Evolutionary conservation across 2,329 filamentous ascomycete species (phyloP).

Genomic region (Rhinocladiella similis): DNA sequence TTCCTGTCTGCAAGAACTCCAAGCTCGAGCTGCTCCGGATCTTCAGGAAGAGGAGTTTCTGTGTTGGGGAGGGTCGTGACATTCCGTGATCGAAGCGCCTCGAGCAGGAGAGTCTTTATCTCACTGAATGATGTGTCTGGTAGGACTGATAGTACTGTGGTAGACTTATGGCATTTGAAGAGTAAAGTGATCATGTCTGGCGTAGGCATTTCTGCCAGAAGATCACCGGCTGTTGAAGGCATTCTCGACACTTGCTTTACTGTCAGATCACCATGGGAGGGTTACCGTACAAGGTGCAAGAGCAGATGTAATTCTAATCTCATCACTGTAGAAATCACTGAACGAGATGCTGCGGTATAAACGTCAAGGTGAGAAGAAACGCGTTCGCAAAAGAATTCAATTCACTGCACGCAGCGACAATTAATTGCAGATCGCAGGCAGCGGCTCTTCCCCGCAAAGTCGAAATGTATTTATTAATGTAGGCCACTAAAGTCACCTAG

Average conservation of each 20-base stretch:
- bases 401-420: no score
- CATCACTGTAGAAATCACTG: background rate
- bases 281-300: no score
- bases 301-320: no score
- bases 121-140: constrained; percentile 51
- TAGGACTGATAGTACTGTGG: constrained; percentile 67
- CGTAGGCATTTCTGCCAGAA: constrained; percentile 22
- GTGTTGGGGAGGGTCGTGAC: constrained; percentile 37
- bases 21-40: constrained; percentile 46
- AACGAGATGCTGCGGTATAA: background rate
- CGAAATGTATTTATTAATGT: background rate
- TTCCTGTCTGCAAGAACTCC: constrained; percentile 49
- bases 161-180: constrained; percentile 72
- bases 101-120: constrained; percentile 60
- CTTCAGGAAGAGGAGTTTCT: constrained; percentile 39
- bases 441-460: background rate
- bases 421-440: background rate
- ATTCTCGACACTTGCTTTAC: constrained; percentile 2
- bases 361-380: no score
- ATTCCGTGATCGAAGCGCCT: constrained; percentile 51
- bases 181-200: constrained; percentile 64
- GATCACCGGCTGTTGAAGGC: constrained; percentile 1
- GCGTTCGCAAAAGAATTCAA: no score
- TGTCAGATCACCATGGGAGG: no score
- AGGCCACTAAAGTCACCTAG: background rate